Base-by-base conservation (phyloP, 805 yeast genomes). In the Starmerella bombicola region DNA sequence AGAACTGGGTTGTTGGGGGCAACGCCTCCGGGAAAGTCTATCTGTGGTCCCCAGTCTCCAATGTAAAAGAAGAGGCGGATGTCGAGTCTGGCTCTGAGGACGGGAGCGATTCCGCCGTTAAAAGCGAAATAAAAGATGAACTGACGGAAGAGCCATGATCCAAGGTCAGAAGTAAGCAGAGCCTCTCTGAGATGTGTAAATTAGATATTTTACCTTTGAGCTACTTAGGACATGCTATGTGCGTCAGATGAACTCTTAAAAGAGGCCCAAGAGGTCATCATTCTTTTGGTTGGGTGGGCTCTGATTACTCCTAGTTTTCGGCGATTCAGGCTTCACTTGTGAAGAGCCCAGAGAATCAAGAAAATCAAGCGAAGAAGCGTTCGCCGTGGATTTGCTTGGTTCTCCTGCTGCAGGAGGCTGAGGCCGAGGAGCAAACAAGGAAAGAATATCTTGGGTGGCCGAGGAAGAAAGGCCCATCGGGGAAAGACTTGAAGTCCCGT, bases 1-100 rank as follows among this genome's bases (percentile, higher is more conserved):
- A 78, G 53, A 84, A 88, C 58, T 85, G 96, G 95, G 61, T 80
- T 4, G 85, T 74, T 3, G 98, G 98, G 1, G 97, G 95, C 8
- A 81, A 86, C 45, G 91, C 96, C 17, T 81, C 93, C 53, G 97
- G 97, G 6, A 86, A 86, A 55, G 76, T 77, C 0, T 82, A 79
- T 55, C 57, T 83, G 38, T 81, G 51, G 51, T 35, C 41, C 1
- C 30, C 35, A 17, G 22, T 15, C 9, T 5, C 16, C 7, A 17
- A 23, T 8, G 16, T 16, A 7, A 21, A 21, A 19, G 17, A 13
- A 9, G 28, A 33, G 22, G 5, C 22, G 21, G 13, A 10, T 13
- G 29, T 9, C 12, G 26, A 24, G 26, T 12, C n/a, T n/a, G n/a
- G n/a, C n/a, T n/a, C n/a, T n/a, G n/a, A n/a, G n/a, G n/a, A n/a